Percentiles rank a stretch among this genome's conserved stretches.
Conservation (phyloP, 139 green algal genomes). For the Deuterostichococcus epilithicus region DNA sequence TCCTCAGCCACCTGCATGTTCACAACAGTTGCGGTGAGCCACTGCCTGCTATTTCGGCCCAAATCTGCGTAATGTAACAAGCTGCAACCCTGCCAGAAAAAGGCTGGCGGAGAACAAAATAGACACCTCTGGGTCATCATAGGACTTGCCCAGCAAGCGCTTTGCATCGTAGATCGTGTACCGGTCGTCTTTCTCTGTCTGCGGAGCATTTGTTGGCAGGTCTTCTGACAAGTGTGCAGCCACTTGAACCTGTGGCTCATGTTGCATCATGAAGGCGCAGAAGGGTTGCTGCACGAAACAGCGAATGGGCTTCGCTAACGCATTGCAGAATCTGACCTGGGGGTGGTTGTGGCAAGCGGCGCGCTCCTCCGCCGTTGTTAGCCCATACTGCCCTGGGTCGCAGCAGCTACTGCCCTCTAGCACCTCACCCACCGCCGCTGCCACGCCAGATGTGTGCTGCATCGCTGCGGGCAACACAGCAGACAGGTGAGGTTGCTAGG, state of each 20-base stretch:
- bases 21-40: too few relatives aligned
- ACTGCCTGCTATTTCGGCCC: too few relatives aligned
- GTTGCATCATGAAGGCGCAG: background rate
- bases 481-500: background rate
- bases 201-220: too few relatives aligned
- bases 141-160: background rate
- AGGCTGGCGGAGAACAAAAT: too few relatives aligned
- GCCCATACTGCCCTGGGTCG: constrained; percentile 72
- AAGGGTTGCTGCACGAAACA: background rate
- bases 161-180: background rate
- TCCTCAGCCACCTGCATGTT: background rate
- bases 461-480: constrained; percentile 27
- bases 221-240: too few relatives aligned
- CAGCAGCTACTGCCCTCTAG: constrained; percentile 58
- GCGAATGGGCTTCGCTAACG: background rate
- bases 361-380: constrained; percentile 77
- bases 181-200: background rate
- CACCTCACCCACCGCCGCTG: constrained; percentile 47
- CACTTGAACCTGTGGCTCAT: too few relatives aligned
- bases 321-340: constrained; percentile 6
- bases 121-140: background rate
- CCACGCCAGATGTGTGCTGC: constrained; percentile 26
- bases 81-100: too few relatives aligned
- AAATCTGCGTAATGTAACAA: too few relatives aligned
- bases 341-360: constrained; percentile 1